Percentiles rank a stretch among this genome's conserved stretches.
These are phyloP conservation scores for Strobilomyces echinocephalus DNA, from an alignment of 768 basidiomycete species.

Conservation along the genomic window DNA sequence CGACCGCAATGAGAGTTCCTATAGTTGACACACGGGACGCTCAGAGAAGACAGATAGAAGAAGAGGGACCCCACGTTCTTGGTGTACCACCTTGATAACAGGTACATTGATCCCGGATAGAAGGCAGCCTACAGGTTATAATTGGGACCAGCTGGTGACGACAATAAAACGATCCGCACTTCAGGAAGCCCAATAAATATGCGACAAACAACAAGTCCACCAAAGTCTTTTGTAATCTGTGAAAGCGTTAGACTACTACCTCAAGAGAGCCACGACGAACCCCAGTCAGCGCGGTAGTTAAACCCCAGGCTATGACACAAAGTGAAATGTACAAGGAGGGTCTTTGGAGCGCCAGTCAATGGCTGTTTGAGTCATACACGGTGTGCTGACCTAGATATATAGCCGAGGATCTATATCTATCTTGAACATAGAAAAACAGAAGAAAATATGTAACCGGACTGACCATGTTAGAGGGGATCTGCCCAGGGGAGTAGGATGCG, in stretches of 20 bases:
- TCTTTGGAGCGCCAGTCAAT: conserved; percentile 25
- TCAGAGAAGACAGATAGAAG: background rate
- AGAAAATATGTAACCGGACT: background rate
- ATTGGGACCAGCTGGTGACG: background rate
- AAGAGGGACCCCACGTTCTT: conserved; percentile 24
- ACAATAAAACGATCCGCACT: conserved; percentile 17
- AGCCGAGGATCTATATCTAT: conserved; percentile 47
- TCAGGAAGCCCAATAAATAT: conserved; percentile 63
- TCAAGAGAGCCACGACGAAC: conserved; percentile 25
- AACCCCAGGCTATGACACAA: conserved; percentile 60
- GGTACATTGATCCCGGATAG: conserved; percentile 52
- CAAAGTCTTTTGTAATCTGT: conserved; percentile 51
- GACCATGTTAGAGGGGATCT: conserved; percentile 22
- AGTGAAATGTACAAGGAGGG: conserved; percentile 58
- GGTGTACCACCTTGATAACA: conserved; percentile 54
- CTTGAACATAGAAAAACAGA: background rate
- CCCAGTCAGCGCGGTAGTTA: conserved; percentile 60
- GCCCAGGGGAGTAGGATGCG: no score
- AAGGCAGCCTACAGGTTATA: conserved; percentile 45
- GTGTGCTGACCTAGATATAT: conserved; percentile 4
- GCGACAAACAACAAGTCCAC: conserved; percentile 52
- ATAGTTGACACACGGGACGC: background rate
- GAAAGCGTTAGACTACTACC: background rate
- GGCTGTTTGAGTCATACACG: background rate
- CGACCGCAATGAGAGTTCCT: conserved; percentile 65